A percentile compares a stretch with the other conserved stretches of the same genome.
phyloP scores from a whole-genome alignment of 345 rosid genomes.

The Schrenkiella parvula region DNA sequence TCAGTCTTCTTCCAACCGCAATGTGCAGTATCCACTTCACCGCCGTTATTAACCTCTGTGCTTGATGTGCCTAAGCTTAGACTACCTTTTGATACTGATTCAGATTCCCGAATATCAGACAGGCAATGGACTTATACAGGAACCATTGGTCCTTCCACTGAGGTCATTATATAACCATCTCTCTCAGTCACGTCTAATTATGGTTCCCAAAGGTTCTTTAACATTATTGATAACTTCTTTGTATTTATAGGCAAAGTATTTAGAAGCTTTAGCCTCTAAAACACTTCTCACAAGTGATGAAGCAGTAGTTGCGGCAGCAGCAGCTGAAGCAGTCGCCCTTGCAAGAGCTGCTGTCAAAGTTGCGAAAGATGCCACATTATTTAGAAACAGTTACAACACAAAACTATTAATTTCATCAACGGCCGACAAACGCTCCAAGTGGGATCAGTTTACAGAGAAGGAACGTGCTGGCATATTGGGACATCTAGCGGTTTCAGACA shows the following conservation, averaged over 20 bases:
- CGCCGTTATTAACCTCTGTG: constrained; percentile 46
- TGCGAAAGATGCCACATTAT: constrained; percentile 71
- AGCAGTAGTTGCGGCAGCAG: constrained; percentile 80
- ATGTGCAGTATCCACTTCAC: constrained; percentile 63
- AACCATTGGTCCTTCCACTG: constrained; percentile 47
- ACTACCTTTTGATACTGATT: constrained; percentile 57
- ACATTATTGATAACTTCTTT: constrained; percentile 1
- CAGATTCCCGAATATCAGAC: constrained; percentile 44
- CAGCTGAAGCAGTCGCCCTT: constrained; percentile 90
- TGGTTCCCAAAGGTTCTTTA: not conserved
- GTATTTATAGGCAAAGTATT: constrained; percentile 48
- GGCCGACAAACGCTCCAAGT: constrained; percentile 38
- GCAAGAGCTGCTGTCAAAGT: constrained; percentile 84
- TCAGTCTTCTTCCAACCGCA: constrained; percentile 48
- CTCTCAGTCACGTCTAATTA: not conserved
- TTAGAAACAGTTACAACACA: constrained; percentile 40
- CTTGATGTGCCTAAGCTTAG: constrained; percentile 79
- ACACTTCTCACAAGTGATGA: constrained; percentile 77
- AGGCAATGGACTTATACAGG: constrained; percentile 64
- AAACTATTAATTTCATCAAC: constrained; percentile 24
- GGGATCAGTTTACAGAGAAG: constrained; percentile 47
- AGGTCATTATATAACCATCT: constrained; percentile 41
- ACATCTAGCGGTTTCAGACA: constrained; percentile 39
- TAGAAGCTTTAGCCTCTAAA: constrained; percentile 62
- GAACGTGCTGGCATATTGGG: constrained; percentile 58